These are phyloP conservation scores for Beauveria medogensis DNA, from an alignment of 2,329 filamentous ascomycete species.

Conservation along the genomic window DNA sequence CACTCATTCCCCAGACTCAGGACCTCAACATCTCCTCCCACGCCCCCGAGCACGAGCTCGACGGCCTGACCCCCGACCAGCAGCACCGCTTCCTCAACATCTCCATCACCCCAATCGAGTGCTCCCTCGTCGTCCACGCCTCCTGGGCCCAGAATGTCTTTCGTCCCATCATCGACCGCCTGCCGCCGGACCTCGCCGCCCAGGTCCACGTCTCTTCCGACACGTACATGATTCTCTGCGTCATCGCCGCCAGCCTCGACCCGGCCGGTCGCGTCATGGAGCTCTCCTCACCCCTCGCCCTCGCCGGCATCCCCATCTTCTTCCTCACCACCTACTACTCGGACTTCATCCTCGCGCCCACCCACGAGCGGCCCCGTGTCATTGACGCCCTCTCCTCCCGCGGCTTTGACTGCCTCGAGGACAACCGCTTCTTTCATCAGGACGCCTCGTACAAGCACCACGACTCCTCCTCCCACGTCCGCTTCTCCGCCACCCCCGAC, in stretches of 20 bases:
- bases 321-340: constrained; percentile 98
- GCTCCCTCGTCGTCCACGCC: constrained; percentile 81
- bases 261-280: constrained; percentile 88
- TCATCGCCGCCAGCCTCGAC: constrained; percentile 83
- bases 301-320: constrained; percentile 92
- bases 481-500: constrained; percentile 49
- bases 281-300: constrained; percentile 78
- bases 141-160: constrained; percentile 69
- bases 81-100: constrained; percentile 85
- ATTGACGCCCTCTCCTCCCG: constrained; percentile 67
- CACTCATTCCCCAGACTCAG: constrained; percentile 62
- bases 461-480: constrained; percentile 18
- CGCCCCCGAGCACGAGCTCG: constrained; percentile 29
- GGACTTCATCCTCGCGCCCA: constrained; percentile 89
- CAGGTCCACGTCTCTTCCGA: constrained; percentile 70
- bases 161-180: constrained; percentile 55
- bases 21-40: constrained; percentile 28
- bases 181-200: constrained; percentile 45
- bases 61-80: constrained; percentile 41
- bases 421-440: constrained; percentile 55
- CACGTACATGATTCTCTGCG: constrained; percentile 79
- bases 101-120: constrained; percentile 85
- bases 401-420: constrained; percentile 77
- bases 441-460: constrained; percentile 28
- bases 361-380: constrained; percentile 64